Base-by-base conservation (phyloP, 2,329 filamentous ascomycete genomes). In the Talaromyces sp. region DNA sequence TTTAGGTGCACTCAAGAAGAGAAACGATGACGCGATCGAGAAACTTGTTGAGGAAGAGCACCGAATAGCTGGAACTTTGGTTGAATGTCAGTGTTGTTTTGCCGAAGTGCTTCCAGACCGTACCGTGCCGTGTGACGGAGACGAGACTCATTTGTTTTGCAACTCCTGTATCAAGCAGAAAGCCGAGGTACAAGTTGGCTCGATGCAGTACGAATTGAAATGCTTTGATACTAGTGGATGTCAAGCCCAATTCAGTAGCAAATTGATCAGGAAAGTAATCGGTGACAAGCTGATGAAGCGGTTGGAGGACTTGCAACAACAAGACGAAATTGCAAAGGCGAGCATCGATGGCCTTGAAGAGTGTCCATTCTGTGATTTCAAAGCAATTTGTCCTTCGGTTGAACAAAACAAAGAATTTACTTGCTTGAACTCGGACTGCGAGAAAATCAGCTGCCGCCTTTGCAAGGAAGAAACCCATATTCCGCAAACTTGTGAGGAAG, bases 311-410 rank as follows among this genome's bases (percentile, higher is more conserved):
- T 84, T 93, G 60, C 89, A 93, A 73, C 88, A 91, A 74, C 86
- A 90, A 70, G 84, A 88, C 19, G 85, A 87, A 27, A 81, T 96
- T 45, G 85, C 86, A n/a, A 81, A 86, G 67, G 90, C 91, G 0
- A 86, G 84, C 0, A 84, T 96, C 41, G 87, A 92, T 47, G 87
- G 89, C 67, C 84, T 96, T 1, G 90, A 86, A 37, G 87, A 85
- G 37, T 96, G 92, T 69, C 91, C 92, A 0, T 95, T 93, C 72
- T 96, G 92, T 74, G 87, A 90, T 24, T 96, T 87, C 79, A 91
- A 90, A 49, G 90, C 88, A 39, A 89, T 92, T 66, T 90, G 87
- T 68, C 87, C 86, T 0, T 85, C 90, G 0, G 78, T 90, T 1
- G 86, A 90, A 19, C 78, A 86, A 19, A 84, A 94, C 73, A 87